phyloP scores from a whole-genome alignment of 805 yeast species.

The Saccharomycopsis fodiens region DNA sequence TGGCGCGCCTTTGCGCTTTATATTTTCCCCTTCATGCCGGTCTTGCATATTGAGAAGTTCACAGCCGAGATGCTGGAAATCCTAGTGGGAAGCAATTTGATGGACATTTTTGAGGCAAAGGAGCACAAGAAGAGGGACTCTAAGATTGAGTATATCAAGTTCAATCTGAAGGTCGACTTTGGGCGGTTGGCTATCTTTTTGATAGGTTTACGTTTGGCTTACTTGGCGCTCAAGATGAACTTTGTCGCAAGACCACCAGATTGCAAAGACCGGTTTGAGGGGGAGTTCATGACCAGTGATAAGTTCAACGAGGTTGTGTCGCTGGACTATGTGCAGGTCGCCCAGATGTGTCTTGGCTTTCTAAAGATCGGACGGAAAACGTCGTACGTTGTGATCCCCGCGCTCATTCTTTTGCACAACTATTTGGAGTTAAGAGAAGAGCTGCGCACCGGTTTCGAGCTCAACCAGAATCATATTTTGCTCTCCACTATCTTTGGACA shows the following conservation, averaged over 20 bases:
- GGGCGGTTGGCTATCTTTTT: constrained; percentile 11
- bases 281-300: constrained; percentile 2
- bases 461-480: constrained; percentile 10
- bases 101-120: constrained; percentile 1
- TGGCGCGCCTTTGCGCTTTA: constrained; percentile 13
- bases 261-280: constrained; percentile 6
- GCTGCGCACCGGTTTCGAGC: constrained; percentile 12
- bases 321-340: constrained; percentile 8
- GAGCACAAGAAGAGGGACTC: neutral
- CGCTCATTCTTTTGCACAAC: constrained; percentile 7
- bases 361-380: constrained; percentile 8
- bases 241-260: constrained; percentile 3
- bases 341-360: constrained; percentile 12
- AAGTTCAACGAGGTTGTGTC: neutral
- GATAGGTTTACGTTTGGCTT: constrained; percentile 10
- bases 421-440: constrained; percentile 15
- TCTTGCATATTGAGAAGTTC: constrained; percentile 6
- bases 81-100: constrained; percentile 6
- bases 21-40: constrained; percentile 15
- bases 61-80: constrained; percentile 2
- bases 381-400: constrained; percentile 3
- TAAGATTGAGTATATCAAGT: constrained; percentile 2
- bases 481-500: constrained; percentile 1
- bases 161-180: constrained; percentile 9
- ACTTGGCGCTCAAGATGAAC: constrained; percentile 13